phyloP scores from a whole-genome alignment of 2,329 filamentous ascomycete species.

The Arthrinium puccinioides region DNA sequence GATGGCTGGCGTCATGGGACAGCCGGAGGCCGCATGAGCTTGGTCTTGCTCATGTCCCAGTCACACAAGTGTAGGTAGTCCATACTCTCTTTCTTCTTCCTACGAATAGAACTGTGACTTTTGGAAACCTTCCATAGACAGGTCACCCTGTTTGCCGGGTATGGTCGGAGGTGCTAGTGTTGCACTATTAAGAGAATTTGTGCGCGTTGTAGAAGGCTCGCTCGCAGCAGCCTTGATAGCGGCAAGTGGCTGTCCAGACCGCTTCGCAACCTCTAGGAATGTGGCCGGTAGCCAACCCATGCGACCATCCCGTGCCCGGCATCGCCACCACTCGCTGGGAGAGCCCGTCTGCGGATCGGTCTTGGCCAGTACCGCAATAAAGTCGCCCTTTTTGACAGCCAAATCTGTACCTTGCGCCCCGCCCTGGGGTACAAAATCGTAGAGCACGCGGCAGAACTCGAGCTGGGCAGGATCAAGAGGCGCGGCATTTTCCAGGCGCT shows the following conservation, averaged over 20 bases:
- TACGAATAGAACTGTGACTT: slow-evolving; percentile 4
- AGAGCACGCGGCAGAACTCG: slow-evolving; percentile 91
- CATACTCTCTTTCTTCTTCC: too few relatives aligned
- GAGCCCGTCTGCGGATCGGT: slow-evolving; percentile 79
- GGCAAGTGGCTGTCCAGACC: slow-evolving; percentile 42
- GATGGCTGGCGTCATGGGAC: too few relatives aligned
- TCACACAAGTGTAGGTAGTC: too few relatives aligned
- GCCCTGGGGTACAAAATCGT: slow-evolving; percentile 82
- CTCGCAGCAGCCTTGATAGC: slow-evolving; percentile 43
- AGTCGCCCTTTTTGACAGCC: slow-evolving; percentile 86
- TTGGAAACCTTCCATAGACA: slow-evolving; percentile 1
- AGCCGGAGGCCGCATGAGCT: too few relatives aligned
- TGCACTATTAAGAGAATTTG: slow-evolving; percentile 43
- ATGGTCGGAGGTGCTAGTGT: slow-evolving; percentile 22
- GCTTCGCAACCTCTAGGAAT: slow-evolving; percentile 71
- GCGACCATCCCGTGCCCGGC: slow-evolving; percentile 79
- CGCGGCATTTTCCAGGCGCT: slow-evolving; percentile 47
- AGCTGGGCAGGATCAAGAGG: slow-evolving; percentile 81
- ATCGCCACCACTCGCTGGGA: slow-evolving; percentile 95
- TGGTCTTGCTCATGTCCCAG: too few relatives aligned
- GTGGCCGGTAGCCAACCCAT: slow-evolving; percentile 88
- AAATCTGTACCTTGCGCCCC: slow-evolving; percentile 70
- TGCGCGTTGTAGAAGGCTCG: slow-evolving; percentile 32
- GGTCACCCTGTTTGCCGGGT: background rate
- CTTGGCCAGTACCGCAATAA: slow-evolving; percentile 90